These are phyloP conservation scores for Colletotrichum tropicicola DNA, from an alignment of 2,329 filamentous ascomycete genomes.

Conservation along the genomic window DNA sequence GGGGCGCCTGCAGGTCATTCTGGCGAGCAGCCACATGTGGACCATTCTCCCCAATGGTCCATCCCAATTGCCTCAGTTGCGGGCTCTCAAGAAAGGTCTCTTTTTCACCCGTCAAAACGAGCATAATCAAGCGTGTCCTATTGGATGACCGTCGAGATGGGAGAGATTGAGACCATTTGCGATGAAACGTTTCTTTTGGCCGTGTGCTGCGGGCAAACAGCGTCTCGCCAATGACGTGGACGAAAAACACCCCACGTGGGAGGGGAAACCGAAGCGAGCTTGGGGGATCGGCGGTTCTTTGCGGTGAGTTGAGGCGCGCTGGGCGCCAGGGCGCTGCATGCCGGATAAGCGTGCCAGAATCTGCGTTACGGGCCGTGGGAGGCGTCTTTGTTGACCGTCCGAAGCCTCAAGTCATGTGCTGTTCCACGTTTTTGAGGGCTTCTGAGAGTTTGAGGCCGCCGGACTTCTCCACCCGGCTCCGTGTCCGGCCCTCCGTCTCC, in stretches of 20 bases:
- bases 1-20: neutral
- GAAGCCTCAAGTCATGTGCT: too few relatives aligned
- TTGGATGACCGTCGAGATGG: neutral
- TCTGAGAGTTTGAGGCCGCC: too few relatives aligned
- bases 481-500: too few relatives aligned
- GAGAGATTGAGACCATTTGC: neutral
- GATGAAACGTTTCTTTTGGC: conserved; percentile 19
- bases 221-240: conserved; percentile 8
- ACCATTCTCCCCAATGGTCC: too few relatives aligned
- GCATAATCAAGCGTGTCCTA: neutral
- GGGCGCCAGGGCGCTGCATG: neutral
- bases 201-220: too few relatives aligned
- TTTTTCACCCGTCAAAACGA: neutral
- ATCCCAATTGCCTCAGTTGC: too few relatives aligned
- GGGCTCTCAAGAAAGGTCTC: neutral
- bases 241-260: conserved; percentile 13
- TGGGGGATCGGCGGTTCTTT: conserved; percentile 1
- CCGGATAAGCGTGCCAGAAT: neutral
- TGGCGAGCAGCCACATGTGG: too few relatives aligned
- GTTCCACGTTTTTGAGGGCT: too few relatives aligned
- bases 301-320: neutral
- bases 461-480: too few relatives aligned
- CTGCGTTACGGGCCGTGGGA: too few relatives aligned
- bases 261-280: neutral
- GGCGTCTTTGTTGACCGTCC: too few relatives aligned